Percentiles rank a stretch among this genome's conserved stretches.
Conservation (phyloP, 495 filamentous ascomycete species). For the Lasiosphaeriaceae sp. region DNA sequence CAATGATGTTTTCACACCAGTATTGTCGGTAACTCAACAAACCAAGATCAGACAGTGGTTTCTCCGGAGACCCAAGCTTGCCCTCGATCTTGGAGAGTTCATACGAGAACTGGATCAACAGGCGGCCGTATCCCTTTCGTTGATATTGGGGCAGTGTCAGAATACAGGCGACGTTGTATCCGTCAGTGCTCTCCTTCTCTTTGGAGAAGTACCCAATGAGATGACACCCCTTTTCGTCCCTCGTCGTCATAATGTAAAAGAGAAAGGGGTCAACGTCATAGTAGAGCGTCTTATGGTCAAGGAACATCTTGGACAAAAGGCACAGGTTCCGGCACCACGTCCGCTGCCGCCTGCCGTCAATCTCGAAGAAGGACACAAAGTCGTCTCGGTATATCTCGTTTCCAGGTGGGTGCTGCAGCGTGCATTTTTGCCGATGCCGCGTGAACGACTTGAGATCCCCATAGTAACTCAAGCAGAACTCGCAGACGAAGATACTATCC, state of each 20-base stretch:
- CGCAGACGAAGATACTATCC: constrained; percentile 92
- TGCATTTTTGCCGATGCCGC: constrained; percentile 87
- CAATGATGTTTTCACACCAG: constrained; percentile 91
- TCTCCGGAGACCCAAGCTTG: constrained; percentile 93
- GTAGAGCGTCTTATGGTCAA: constrained; percentile 99
- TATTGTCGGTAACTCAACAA: constrained; percentile 90
- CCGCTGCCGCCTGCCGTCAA: constrained; percentile 90
- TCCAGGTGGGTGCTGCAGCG: constrained; percentile 85
- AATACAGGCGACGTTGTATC: constrained; percentile 97
- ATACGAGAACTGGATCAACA: constrained; percentile 97
- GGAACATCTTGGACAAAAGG: constrained; percentile 89
- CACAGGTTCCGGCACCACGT: constrained; percentile 98
- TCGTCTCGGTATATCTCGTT: constrained; percentile 98
- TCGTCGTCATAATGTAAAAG: constrained; percentile 95
- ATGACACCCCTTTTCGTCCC: constrained; percentile 83
- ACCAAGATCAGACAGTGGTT: constrained; percentile 90
- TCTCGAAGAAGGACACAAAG: constrained; percentile 93
- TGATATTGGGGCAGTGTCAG: constrained; percentile 94
- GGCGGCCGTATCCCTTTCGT: constrained; percentile 83
- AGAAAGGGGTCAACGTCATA: constrained; percentile 98
- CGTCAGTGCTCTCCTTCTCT: constrained; percentile 93
- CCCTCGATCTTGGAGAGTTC: constrained; percentile 92
- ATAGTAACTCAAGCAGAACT: constrained; percentile 93
- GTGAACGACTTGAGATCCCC: constrained; percentile 72
- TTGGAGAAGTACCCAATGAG: constrained; percentile 97